Conservation (phyloP, 192 early-diverging fungal genomes). For the Rhizophagus sp. region DNA sequence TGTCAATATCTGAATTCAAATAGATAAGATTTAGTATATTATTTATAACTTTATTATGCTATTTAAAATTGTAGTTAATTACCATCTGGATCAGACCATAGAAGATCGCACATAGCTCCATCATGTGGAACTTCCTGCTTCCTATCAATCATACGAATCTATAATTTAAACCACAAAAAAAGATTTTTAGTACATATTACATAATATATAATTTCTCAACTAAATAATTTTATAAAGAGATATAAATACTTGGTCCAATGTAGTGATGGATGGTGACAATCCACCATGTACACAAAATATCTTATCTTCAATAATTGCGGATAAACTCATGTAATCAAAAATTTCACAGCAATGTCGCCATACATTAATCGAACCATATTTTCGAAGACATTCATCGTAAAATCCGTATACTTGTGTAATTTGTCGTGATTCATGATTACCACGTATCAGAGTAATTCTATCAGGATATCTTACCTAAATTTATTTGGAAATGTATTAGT, state of each 20-base stretch:
- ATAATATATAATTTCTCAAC: background rate
- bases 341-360: conserved; percentile 98
- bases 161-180: background rate
- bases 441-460: conserved; percentile 84
- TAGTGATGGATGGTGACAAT: conserved; percentile 85
- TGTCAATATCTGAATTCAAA: conserved; percentile 57
- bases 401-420: conserved; percentile 99
- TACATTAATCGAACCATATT: conserved; percentile 94
- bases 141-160: conserved; percentile 69
- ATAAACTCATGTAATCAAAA: conserved; percentile 92
- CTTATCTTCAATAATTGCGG: conserved; percentile 91
- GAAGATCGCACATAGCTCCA: conserved; percentile 91
- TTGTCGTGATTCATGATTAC: conserved; percentile 97
- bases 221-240: too few species aligned
- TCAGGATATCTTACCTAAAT: conserved; percentile 88
- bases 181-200: too few species aligned
- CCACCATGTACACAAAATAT: conserved; percentile 97
- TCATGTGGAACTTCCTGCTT: conserved; percentile 94
- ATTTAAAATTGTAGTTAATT: background rate
- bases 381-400: conserved; percentile 95
- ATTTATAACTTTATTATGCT: background rate
- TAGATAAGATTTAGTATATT: background rate
- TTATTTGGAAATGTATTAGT: conserved; percentile 90
- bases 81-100: conserved; percentile 86
- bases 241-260: conserved; percentile 67